These are phyloP conservation scores for Hypoxylon sp. DNA, from an alignment of 2,329 filamentous ascomycete genomes.

Conservation along the genomic window DNA sequence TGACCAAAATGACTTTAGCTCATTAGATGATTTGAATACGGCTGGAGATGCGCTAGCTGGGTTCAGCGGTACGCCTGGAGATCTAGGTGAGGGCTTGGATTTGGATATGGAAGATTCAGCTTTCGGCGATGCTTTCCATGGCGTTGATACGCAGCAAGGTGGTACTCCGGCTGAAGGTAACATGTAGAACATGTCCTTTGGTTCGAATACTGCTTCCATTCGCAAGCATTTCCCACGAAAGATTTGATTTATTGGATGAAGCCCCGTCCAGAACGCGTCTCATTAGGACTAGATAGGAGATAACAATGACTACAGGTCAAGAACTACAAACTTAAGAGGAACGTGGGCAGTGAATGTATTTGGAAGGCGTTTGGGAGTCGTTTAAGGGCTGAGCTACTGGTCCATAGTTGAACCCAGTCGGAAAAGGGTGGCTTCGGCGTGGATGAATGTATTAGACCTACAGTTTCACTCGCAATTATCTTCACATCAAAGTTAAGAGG, in stretches of 20 bases:
- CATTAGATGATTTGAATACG: slow-evolving; percentile 76
- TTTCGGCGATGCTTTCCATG: slow-evolving; percentile 87
- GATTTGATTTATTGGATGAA: not conserved
- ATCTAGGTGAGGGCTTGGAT: slow-evolving; percentile 70
- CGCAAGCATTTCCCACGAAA: not conserved
- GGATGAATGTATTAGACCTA: not conserved
- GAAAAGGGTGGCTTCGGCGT: not conserved
- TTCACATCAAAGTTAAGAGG: not conserved
- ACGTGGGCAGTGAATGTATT: not conserved
- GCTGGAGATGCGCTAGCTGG: slow-evolving; percentile 79
- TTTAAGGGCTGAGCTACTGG: not conserved
- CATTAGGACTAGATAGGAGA: not conserved
- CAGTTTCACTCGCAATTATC: slow-evolving; percentile 2
- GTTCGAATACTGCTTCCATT: not conserved
- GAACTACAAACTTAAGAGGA: not conserved
- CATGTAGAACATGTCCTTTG: slow-evolving; percentile 44
- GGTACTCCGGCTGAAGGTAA: slow-evolving; percentile 51
- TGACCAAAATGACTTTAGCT: slow-evolving; percentile 74
- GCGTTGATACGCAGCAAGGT: slow-evolving; percentile 61
- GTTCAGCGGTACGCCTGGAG: slow-evolving; percentile 70
- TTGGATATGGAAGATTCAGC: slow-evolving; percentile 80
- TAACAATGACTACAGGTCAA: not conserved
- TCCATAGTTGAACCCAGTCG: not conserved
- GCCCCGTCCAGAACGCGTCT: not conserved
- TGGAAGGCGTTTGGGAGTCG: slow-evolving; percentile 18